Percentiles rank a stretch among this genome's conserved stretches.
phyloP scores from a whole-genome alignment of 2,329 filamentous ascomycete species.

The Emergomyces orientalis region DNA sequence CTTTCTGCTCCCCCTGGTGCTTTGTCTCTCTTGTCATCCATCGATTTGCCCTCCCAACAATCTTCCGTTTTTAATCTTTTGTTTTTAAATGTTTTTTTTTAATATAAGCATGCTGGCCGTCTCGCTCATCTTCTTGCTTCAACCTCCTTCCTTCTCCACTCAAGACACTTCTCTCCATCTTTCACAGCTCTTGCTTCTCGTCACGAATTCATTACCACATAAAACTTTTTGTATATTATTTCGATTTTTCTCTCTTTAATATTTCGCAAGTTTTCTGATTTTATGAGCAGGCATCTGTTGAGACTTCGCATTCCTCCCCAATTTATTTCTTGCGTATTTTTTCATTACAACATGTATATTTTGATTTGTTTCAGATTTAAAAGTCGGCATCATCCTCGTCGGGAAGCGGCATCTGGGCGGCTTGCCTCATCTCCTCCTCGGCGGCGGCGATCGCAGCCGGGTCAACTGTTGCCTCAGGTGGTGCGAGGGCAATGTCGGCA shows the following conservation, averaged over 20 bases:
- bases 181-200: not conserved
- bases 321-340: not conserved
- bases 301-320: not conserved
- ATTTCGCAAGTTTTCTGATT: not conserved
- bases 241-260: not conserved
- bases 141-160: not conserved
- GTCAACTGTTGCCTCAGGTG: conserved; percentile 85
- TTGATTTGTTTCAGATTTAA: conserved; percentile 24
- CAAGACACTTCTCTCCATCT: not conserved
- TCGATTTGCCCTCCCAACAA: not conserved
- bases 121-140: not conserved
- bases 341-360: conserved; percentile 8
- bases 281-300: not conserved
- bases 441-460: conserved; percentile 71
- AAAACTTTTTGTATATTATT: not conserved
- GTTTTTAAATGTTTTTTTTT: too few relatives aligned
- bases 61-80: not conserved
- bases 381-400: conserved; percentile 76
- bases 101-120: too few relatives aligned
- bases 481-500: conserved; percentile 85
- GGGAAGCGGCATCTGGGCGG: conserved; percentile 75
- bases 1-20: not conserved
- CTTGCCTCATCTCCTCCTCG: conserved; percentile 77
- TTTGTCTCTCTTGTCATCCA: too few relatives aligned
- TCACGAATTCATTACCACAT: conserved; percentile 3